Base-by-base conservation (phyloP, 192 early-diverging fungal genomes). In the Mortierella antarctica region DNA sequence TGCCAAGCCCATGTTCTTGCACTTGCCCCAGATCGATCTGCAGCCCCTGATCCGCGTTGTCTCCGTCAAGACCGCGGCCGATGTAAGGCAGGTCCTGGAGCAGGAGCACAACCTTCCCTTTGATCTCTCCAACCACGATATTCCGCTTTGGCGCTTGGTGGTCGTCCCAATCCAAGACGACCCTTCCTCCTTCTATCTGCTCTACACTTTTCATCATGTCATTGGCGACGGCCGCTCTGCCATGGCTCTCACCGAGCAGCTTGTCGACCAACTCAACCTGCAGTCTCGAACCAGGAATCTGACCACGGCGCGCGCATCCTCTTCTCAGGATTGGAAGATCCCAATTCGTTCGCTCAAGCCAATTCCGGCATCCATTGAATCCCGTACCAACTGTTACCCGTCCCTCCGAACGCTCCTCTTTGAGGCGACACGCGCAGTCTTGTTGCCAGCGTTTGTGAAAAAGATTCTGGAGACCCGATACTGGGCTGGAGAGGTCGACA, bases 401-500 rank as follows among this genome's bases (percentile, higher is more conserved):
- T 80, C 77, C 1, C 13, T 72, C 46, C 70, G 77, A 11, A 72
- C 65, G 0, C 23, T 80, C 17, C 8, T 80, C 40, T 57, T 12
- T 15, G 77, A 80, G 21, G 77, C 49, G 1, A 55, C 60, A 11
- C 50, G 70, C 7, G 69, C 65, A 14, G 31, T 80, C 2, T 23
- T 80, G 6, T 44, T 80, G 2, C 77, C 77, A 7, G 69, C 57
- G 1, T 72, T 68, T 14, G 1, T 62, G 2, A 80, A 80, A 41
- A 80, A 68, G 55, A 59, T 54, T 0, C 47, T 80, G 23, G 77
- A 80, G 60, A 53, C 52, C 6, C 57, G 53, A 48, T 80, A 80
- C 65, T 80, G 77, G 77, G 77, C 77, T 11, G 77, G 77, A 49
- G 70, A 80, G 60, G 46, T 80, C 23, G 77, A 80, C 39, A 71